Evolutionary conservation across 106 monocot genomes (phyloP).

Genomic region (Acorus calamus): DNA sequence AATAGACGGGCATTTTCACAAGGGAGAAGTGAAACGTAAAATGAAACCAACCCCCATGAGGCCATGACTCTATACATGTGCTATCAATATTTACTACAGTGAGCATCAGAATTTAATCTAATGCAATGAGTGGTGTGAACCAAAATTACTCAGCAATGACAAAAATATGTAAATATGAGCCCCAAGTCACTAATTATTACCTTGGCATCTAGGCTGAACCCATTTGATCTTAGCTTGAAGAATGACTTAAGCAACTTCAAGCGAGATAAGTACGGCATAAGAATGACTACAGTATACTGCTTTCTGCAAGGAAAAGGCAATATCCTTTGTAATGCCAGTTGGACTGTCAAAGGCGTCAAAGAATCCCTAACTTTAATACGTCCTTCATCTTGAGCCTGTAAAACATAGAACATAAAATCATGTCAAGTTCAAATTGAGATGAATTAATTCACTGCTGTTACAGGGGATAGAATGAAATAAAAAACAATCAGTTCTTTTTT

Average conservation of each 20-base stretch:
- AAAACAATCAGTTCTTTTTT: not conserved
- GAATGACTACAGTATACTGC: constrained; percentile 79
- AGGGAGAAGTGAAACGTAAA: not conserved
- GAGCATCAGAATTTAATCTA: not conserved
- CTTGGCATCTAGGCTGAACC: constrained; percentile 61
- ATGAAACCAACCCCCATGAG: not conserved
- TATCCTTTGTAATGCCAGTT: constrained; percentile 68
- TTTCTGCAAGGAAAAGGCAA: constrained; percentile 80
- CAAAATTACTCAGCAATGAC: not conserved
- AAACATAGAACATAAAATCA: no score
- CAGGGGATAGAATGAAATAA: not conserved
- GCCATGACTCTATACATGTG: no score
- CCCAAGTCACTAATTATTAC: constrained; percentile 1
- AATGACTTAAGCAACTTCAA: constrained; percentile 40
- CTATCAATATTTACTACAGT: not conserved
- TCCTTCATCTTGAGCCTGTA: constrained; percentile 83
- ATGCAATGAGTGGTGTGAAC: not conserved
- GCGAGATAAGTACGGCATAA: constrained; percentile 68
- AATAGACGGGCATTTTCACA: not conserved
- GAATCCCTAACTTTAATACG: constrained; percentile 57
- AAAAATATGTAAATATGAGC: constrained; percentile 10
- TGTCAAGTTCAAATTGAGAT: no score
- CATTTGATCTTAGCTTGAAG: constrained; percentile 13
- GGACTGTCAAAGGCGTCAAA: constrained; percentile 38
- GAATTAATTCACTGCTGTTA: no score